Base-by-base conservation (phyloP, 2,329 filamentous ascomycete species). In the Aspergillus hiratsukae region DNA sequence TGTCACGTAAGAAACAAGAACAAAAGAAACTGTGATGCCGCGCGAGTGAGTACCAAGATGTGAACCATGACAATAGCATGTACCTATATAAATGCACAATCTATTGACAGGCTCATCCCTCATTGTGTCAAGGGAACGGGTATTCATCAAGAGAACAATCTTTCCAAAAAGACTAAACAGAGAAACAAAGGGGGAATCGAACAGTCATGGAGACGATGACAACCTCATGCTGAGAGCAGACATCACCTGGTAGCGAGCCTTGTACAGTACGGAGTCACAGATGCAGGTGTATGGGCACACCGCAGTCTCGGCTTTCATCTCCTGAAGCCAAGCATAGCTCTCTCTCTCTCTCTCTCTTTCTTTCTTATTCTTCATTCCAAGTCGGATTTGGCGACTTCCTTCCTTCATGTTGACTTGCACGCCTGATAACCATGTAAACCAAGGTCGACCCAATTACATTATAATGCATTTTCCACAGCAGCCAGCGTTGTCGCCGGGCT, bases 391-490 rank as follows among this genome's bases (percentile, higher is more conserved):
- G 41, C 51, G 55, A 58, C 55, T 58, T 59, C 48, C 58, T 56
- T 57, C 50, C 55, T 63, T 63, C 62, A 58, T 63, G 57, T 61
- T 58, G 62, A 60, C 55, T 59, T 62, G 58, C 40, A 52, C 54
- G 51, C 52, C 52, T 61, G 62, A 56, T 60, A 59, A 53, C 56
- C 54, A 17, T 17, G 31, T 14, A 35, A 35, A 35, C 62, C 58
- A 62, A 60, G 53, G 54, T 53, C 57, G 53, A 53, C 21, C 51
- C 57, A 58, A 61, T 70, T 71, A 72, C 91, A 96, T 96, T 72
- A 96, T 83, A 72, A 90, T 82, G 76, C 91, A 96, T 77, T 89
- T 90, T 67, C 84, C 81, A 78, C 91, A 96, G 83, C 92, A 96
- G 64, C 91, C 89, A 45, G 74, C 76, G 52, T 65, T 70, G 53